Conservation (phyloP, 805 yeast species). For the Diddensiella transvaalensis region DNA sequence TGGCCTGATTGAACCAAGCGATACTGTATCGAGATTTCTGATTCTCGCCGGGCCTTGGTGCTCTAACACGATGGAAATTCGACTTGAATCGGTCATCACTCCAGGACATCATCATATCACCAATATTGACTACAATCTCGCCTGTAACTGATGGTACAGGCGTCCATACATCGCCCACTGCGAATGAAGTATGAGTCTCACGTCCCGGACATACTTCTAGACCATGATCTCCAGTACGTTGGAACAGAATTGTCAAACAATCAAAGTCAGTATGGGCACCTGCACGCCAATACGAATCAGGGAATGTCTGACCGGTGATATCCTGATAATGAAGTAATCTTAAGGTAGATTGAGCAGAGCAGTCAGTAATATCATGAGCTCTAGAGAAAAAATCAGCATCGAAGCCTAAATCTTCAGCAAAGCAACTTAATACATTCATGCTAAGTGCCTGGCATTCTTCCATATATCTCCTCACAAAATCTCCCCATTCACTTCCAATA, state of each 20-base stretch:
- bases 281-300: neutral
- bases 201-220: neutral
- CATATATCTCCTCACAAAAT: neutral
- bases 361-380: neutral
- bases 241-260: neutral
- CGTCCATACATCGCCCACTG: neutral
- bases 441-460: neutral
- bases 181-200: neutral
- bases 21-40: neutral
- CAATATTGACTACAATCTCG: conserved; percentile 3
- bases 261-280: neutral
- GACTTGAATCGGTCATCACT: conserved; percentile 8
- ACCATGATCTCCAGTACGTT: neutral
- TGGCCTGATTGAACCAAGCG: neutral
- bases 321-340: neutral
- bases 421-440: neutral
- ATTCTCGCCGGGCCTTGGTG: conserved; percentile 1
- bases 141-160: conserved; percentile 8
- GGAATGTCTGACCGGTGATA: neutral
- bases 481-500: neutral
- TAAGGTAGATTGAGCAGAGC: neutral
- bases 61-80: conserved; percentile 7
- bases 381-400: neutral
- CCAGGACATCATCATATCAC: conserved; percentile 8
- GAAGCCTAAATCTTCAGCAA: neutral